A percentile compares a stretch with the other conserved stretches of the same genome.
Evolutionary conservation across 192 early-diverging fungal species (phyloP).

Genomic region (Spinellus fusiger): DNA sequence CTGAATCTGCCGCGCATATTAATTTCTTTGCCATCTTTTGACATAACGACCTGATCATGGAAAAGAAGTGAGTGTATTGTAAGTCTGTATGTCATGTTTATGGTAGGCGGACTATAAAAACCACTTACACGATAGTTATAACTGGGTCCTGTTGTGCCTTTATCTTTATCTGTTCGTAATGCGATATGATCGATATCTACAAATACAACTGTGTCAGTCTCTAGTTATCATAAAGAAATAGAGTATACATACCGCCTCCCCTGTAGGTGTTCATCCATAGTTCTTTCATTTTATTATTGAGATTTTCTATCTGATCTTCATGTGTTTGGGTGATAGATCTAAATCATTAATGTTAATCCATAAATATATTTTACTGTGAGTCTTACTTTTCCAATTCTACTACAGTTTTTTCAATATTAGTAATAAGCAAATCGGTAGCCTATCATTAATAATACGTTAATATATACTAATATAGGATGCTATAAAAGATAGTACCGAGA

Average conservation of each 20-base stretch:
- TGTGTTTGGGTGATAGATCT: constrained; percentile 88
- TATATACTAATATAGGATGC: too few species aligned
- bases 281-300: constrained; percentile 95
- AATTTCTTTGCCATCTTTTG: constrained; percentile 73
- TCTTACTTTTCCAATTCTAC: too few species aligned
- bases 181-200: constrained; percentile 95
- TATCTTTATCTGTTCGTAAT: constrained; percentile 84
- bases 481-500: too few species aligned
- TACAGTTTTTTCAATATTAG: too few species aligned
- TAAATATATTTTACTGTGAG: too few species aligned
- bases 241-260: constrained; percentile 58
- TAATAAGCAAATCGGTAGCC: too few species aligned
- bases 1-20: constrained; percentile 95
- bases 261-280: constrained; percentile 96
- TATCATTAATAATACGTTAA: too few species aligned
- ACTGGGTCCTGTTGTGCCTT: constrained; percentile 60
- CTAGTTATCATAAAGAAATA: background rate
- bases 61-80: background rate
- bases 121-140: constrained; percentile 81
- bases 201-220: background rate
- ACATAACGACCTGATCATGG: constrained; percentile 77
- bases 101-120: background rate
- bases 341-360: constrained; percentile 63
- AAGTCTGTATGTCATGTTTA: background rate
- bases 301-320: constrained; percentile 90